Percentiles rank a stretch among this genome's conserved stretches.
Evolutionary conservation across 208 protist genomes (phyloP).

Genomic region (Acanthamoeba sp.): DNA sequence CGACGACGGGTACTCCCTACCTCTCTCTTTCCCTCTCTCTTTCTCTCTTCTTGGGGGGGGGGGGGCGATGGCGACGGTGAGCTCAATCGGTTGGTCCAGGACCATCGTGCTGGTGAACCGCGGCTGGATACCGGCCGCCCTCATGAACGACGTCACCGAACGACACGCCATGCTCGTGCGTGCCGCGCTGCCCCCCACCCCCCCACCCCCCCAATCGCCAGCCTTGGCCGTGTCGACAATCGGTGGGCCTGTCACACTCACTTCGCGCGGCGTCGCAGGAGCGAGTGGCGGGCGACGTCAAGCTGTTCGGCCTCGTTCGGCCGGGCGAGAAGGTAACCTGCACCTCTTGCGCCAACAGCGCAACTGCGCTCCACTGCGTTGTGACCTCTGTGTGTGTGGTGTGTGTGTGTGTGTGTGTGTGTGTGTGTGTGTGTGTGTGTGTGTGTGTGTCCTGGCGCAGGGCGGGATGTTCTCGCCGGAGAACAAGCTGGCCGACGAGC

Average conservation of each 20-base stretch:
- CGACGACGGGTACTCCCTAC: background rate
- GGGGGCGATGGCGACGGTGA: too few relatives aligned
- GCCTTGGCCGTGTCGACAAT: background rate
- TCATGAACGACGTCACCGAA: slow-evolving; percentile 4
- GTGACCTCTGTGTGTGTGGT: too few relatives aligned
- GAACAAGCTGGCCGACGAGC: slow-evolving; percentile 13
- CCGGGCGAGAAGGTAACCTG: slow-evolving; percentile 46
- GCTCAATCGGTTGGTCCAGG: background rate
- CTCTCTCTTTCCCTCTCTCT: background rate
- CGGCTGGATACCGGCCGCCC: slow-evolving; percentile 12
- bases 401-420: too few relatives aligned
- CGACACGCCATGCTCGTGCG: slow-evolving; percentile 1
- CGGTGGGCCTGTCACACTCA: background rate
- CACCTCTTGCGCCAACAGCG: too few relatives aligned
- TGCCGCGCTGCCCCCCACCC: background rate
- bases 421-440: too few relatives aligned
- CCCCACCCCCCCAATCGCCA: background rate
- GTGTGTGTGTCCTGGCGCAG: too few relatives aligned
- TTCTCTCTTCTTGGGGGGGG: too few relatives aligned
- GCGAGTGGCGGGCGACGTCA: background rate
- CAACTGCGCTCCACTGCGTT: too few relatives aligned
- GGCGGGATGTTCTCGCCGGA: slow-evolving; percentile 17
- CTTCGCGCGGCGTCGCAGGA: background rate
- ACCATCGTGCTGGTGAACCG: slow-evolving; percentile 44
- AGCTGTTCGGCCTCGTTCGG: slow-evolving; percentile 24